These are phyloP conservation scores for Aschersonia sp. DNA, from an alignment of 2,329 filamentous ascomycete genomes.

Conservation along the genomic window DNA sequence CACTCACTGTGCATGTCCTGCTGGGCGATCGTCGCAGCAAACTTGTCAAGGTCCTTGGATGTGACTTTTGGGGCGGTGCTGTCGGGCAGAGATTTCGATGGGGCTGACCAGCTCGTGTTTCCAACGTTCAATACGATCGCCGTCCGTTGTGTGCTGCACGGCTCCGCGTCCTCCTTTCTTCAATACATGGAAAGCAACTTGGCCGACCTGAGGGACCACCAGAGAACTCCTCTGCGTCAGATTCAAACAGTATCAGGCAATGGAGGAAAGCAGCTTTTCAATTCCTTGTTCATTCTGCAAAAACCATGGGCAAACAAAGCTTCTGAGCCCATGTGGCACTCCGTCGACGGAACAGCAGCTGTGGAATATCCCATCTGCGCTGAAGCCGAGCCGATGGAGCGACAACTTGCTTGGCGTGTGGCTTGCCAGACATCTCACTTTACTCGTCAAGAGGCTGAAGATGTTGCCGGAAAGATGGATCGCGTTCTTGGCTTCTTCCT, in stretches of 20 bases:
- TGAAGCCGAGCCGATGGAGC: constrained; percentile 52
- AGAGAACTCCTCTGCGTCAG: constrained; percentile 64
- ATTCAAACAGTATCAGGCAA: constrained; percentile 33
- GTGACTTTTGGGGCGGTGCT: constrained; percentile 72
- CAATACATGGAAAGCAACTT: constrained; percentile 60
- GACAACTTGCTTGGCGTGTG: constrained; percentile 51
- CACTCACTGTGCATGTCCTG: constrained; percentile 65
- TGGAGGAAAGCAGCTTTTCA: constrained; percentile 29
- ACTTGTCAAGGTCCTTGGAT: constrained; percentile 49
- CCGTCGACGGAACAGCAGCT: constrained; percentile 47
- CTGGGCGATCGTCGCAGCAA: constrained; percentile 59
- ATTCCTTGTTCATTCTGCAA: constrained; percentile 42
- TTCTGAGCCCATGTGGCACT: constrained; percentile 36
- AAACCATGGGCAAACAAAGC: constrained; percentile 9
- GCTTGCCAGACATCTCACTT: constrained; percentile 50
- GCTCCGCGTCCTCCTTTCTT: constrained; percentile 48
- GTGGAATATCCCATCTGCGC: constrained; percentile 74
- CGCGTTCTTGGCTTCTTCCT: constrained; percentile 42
- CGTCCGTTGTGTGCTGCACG: constrained; percentile 59
- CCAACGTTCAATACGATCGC: constrained; percentile 88
- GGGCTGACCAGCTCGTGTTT: constrained; percentile 56
- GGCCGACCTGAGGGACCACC: constrained; percentile 50
- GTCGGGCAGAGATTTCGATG: constrained; percentile 67
- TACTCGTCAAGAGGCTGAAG: constrained; percentile 25
- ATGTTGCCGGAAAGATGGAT: constrained; percentile 46